Percentiles rank a stretch among this genome's conserved stretches.
Conservation (phyloP, 2,329 filamentous ascomycete species). For the Colletotrichum nymphaeae region DNA sequence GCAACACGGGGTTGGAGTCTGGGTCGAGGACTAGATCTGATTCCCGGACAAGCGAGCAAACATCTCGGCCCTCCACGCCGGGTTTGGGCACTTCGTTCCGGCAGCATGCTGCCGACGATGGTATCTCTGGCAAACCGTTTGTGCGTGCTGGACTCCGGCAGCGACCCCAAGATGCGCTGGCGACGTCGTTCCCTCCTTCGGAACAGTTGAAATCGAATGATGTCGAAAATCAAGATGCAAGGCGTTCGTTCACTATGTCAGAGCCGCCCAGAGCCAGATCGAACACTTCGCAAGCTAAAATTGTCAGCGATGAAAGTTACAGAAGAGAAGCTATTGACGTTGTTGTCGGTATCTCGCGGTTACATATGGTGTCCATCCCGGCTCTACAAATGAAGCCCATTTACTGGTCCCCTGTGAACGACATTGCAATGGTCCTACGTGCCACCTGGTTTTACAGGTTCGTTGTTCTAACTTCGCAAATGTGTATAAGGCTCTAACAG, state of each 20-base stretch:
- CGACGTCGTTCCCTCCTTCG: constrained; percentile 35
- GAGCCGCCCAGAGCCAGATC: neutral
- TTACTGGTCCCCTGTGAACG: constrained; percentile 96
- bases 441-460: constrained; percentile 96
- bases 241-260: neutral
- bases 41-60: constrained; percentile 28
- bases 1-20: neutral
- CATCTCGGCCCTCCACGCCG: constrained; percentile 28
- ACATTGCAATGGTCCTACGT: constrained; percentile 83
- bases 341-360: constrained; percentile 87
- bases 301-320: constrained; percentile 14
- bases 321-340: constrained; percentile 63
- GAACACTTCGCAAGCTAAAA: neutral
- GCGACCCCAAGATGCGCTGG: constrained; percentile 29
- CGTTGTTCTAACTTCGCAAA: constrained; percentile 32
- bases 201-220: neutral
- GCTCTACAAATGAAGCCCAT: constrained; percentile 92
- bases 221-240: neutral
- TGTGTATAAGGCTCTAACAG: constrained; percentile 8
- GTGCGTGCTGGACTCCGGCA: constrained; percentile 53
- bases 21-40: constrained; percentile 22
- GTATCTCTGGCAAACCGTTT: constrained; percentile 67
- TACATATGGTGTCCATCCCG: constrained; percentile 89
- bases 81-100: constrained; percentile 6
- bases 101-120: constrained; percentile 52